These are phyloP conservation scores for Fusarium multiceps DNA, from an alignment of 2,329 filamentous ascomycete genomes.

Conservation along the genomic window DNA sequence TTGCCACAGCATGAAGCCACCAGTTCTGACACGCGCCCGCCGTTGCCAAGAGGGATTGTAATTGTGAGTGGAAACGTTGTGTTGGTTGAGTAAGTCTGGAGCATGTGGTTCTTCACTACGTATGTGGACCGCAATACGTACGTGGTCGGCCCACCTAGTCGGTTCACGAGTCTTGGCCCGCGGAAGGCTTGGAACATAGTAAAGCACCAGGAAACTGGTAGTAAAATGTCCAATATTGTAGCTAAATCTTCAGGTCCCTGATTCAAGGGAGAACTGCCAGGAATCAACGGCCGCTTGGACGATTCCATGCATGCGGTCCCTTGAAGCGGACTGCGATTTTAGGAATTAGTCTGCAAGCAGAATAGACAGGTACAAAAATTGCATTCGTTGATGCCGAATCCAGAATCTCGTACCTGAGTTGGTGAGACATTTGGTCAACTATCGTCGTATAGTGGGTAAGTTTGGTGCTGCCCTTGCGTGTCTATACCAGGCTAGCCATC, in stretches of 20 bases:
- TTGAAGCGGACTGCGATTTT: background rate
- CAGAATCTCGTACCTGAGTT: constrained; percentile 3
- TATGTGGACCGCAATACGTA: no score
- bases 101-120: background rate
- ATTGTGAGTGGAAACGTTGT: background rate
- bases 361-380: background rate
- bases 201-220: background rate
- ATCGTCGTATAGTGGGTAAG: background rate
- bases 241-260: no score
- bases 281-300: background rate
- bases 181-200: background rate
- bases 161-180: background rate
- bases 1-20: background rate
- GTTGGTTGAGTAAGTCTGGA: background rate
- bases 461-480: constrained; percentile 30
- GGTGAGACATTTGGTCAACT: constrained; percentile 24
- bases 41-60: background rate
- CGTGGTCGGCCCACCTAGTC: background rate
- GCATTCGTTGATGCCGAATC: background rate
- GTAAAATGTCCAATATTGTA: no score
- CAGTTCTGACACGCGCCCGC: background rate
- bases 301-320: background rate
- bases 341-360: constrained; percentile 13
- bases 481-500: constrained; percentile 10
- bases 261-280: background rate